Evolutionary conservation across 257 asterid species (phyloP).

Genomic region (Cynanchum wilfordii): DNA sequence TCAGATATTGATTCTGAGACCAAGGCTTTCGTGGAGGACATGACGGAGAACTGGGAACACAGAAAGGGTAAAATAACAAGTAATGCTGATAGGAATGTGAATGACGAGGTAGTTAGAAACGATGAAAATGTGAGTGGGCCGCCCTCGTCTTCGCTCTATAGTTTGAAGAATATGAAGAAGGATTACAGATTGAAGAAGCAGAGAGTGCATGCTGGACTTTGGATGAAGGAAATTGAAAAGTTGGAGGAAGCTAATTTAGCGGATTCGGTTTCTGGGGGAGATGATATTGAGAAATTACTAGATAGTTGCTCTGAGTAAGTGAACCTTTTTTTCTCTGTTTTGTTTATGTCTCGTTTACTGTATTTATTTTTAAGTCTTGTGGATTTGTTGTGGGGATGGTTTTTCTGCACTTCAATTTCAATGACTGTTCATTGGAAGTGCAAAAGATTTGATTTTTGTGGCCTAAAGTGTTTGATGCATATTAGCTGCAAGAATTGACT

Average conservation of each 20-base stretch:
- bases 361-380: background rate
- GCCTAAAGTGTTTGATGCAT: background rate
- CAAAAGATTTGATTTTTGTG: background rate
- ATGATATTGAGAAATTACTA: constrained; percentile 76
- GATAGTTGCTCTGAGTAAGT: constrained; percentile 78
- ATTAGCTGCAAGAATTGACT: background rate
- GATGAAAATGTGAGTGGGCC: constrained; percentile 22
- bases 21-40: constrained; percentile 86
- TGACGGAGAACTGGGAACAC: constrained; percentile 92
- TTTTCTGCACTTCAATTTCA: background rate
- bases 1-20: constrained; percentile 60
- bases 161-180: constrained; percentile 70
- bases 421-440: background rate
- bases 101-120: constrained; percentile 20
- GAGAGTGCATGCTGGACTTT: constrained; percentile 75
- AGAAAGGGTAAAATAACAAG: constrained; percentile 58
- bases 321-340: background rate
- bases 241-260: constrained; percentile 83
- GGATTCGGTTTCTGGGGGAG: constrained; percentile 39
- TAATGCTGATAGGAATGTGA: background rate
- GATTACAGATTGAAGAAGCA: constrained; percentile 88
- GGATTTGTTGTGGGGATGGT: background rate
- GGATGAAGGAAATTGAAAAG: constrained; percentile 95
- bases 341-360: background rate
- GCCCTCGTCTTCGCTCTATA: constrained; percentile 40